Conservation (phyloP, 148 eudicot species). For the Linanthus parryae region DNA sequence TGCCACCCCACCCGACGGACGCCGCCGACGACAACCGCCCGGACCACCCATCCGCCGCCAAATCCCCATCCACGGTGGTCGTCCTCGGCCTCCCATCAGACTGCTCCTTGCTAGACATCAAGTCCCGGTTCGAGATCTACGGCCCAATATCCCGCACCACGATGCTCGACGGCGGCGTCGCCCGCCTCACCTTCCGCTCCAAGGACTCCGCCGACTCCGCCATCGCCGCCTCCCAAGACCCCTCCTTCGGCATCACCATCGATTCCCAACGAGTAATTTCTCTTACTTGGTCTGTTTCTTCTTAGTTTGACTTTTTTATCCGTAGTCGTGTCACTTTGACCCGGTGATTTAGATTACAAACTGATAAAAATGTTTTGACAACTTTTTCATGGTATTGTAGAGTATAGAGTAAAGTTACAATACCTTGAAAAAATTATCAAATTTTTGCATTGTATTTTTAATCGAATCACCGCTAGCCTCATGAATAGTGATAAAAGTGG, state of each 20-base stretch:
- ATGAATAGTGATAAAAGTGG: too few relatives aligned
- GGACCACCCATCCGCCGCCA: slow-evolving; percentile 14
- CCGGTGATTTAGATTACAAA: too few relatives aligned
- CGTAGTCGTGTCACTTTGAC: too few relatives aligned
- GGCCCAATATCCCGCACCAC: slow-evolving; percentile 50
- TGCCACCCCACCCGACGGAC: slow-evolving; percentile 16
- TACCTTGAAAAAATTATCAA: too few relatives aligned
- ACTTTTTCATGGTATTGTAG: too few relatives aligned
- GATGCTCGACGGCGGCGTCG: slow-evolving; percentile 42
- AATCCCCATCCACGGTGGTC: slow-evolving; percentile 32
- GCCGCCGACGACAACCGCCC: slow-evolving; percentile 12
- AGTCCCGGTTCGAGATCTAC: slow-evolving; percentile 80
- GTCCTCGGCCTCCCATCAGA: slow-evolving; percentile 56
- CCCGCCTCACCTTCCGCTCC: slow-evolving; percentile 61
- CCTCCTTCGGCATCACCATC: slow-evolving; percentile 62
- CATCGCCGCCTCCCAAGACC: slow-evolving; percentile 46
- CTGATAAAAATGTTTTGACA: too few relatives aligned
- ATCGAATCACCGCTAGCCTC: too few relatives aligned
- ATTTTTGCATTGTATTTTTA: too few relatives aligned
- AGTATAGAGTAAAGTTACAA: too few relatives aligned
- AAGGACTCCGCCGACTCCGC: slow-evolving; percentile 53
- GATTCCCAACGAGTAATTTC: slow-evolving; percentile 43
- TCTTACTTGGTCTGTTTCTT: background rate
- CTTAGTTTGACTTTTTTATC: too few relatives aligned
- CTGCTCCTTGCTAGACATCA: slow-evolving; percentile 71